These are phyloP conservation scores for Brassica incana DNA, from an alignment of 345 rosid species.

Conservation along the genomic window DNA sequence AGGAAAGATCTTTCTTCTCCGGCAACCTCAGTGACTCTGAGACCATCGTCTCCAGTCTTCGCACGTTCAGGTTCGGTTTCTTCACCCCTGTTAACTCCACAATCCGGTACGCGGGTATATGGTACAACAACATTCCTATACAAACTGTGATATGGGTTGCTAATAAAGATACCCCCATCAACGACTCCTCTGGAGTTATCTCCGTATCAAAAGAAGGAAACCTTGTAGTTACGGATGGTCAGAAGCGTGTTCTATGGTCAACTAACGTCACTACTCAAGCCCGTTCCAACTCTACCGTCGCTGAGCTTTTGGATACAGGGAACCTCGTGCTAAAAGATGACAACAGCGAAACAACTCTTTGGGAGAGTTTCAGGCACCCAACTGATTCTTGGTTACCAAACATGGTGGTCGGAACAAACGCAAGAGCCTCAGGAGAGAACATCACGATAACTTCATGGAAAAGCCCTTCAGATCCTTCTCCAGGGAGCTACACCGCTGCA, in stretches of 20 bases:
- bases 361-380: slow-evolving; percentile 65
- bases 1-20: slow-evolving; percentile 22
- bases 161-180: slow-evolving; percentile 48
- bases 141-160: slow-evolving; percentile 54
- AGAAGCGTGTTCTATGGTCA: slow-evolving; percentile 52
- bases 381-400: slow-evolving; percentile 39
- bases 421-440: slow-evolving; percentile 34
- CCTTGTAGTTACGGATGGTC: slow-evolving; percentile 45
- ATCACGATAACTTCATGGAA: slow-evolving; percentile 51
- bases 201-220: slow-evolving; percentile 49
- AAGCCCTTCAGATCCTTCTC: slow-evolving; percentile 56
- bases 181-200: slow-evolving; percentile 47
- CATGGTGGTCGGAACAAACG: slow-evolving; percentile 45
- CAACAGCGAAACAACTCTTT: slow-evolving; percentile 14
- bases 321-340: slow-evolving; percentile 49
- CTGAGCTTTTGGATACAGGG: slow-evolving; percentile 55
- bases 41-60: slow-evolving; percentile 36
- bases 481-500: slow-evolving; percentile 46
- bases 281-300: slow-evolving; percentile 31
- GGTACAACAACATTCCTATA: slow-evolving; percentile 39
- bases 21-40: slow-evolving; percentile 23
- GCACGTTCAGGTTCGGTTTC: slow-evolving; percentile 54
- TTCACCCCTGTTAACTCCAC: slow-evolving; percentile 49
- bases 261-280: slow-evolving; percentile 36
- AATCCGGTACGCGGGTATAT: slow-evolving; percentile 52